A percentile compares a stretch with the other conserved stretches of the same genome.
Evolutionary conservation across 768 basidiomycete genomes (phyloP).

Genomic region (Gymnopilus dilepis): DNA sequence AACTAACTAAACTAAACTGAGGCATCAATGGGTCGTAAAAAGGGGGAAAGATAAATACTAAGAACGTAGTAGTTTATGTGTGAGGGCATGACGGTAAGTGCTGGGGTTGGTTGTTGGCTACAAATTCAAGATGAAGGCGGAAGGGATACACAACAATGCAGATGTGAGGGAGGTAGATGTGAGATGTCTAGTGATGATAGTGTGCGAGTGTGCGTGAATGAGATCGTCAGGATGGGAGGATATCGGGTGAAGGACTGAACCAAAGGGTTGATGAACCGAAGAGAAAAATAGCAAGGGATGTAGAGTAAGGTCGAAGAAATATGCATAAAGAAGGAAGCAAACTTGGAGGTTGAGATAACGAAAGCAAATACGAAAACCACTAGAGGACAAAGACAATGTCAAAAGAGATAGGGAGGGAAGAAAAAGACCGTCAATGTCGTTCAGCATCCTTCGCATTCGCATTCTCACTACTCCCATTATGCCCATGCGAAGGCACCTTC

Average conservation of each 20-base stretch:
- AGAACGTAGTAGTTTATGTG: not conserved
- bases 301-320: not conserved
- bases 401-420: not conserved
- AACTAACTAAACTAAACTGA: not conserved
- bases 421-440: not conserved
- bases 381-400: constrained; percentile 1
- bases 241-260: constrained; percentile 1
- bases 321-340: too few relatives aligned
- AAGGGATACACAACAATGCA: constrained; percentile 21
- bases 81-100: constrained; percentile 2
- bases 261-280: not conserved
- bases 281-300: not conserved
- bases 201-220: constrained; percentile 1
- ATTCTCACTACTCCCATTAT: too few relatives aligned
- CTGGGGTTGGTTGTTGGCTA: constrained; percentile 21
- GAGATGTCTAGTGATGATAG: constrained; percentile 15
- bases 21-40: constrained; percentile 18
- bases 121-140: constrained; percentile 2
- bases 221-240: constrained; percentile 2
- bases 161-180: not conserved
- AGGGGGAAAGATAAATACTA: constrained; percentile 16
- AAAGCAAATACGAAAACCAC: constrained; percentile 1
- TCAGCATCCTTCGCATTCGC: constrained; percentile 30
- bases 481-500: constrained; percentile 29
- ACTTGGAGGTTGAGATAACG: too few relatives aligned